Base-by-base conservation (phyloP, 2,329 filamentous ascomycete genomes). In the Claviceps pusilla region DNA sequence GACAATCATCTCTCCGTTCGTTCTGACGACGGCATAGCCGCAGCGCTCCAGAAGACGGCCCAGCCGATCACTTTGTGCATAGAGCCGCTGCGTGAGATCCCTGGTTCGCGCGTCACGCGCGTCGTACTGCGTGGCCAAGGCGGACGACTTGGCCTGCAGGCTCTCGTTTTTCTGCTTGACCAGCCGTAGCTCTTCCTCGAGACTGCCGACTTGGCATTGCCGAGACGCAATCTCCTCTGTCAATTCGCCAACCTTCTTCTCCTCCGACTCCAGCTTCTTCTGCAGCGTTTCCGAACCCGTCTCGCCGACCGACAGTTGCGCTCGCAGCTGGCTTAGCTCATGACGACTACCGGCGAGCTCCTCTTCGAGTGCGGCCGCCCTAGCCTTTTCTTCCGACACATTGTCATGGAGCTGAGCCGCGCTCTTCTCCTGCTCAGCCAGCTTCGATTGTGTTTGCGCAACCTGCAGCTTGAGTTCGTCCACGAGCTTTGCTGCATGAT, bases 21-120 rank as follows among this genome's bases (percentile, higher is more conserved):
- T 82, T 39, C 88, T 82, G 2, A 82, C 81, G 16, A 97, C 78
- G 0, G 85, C 82, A 64, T 93, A 95, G 12, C 91, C 91, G 4
- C 97, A 76, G 35, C 89, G 81, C 64, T 97, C 90, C 0, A 98
- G 75, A 50, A 98, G 80, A 52, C 85, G 82, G 56, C 80, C 79
- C n/a, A 96, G 75, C 29, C 88, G 84, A 60, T 94, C 87, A 58
- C 93, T 90, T 57, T 95, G 87, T 1, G 82, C 77, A 65, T 88
- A 94, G 4, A 96, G 75, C 54, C 84, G 82, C 62, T 89, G 86
- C 1, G 89, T 94, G 12, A 97, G 73, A 58, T 96, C 88, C 65
- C 87, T 89, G 5, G 88, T 84, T 58, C 83, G 84, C 52, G 76
- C 73, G 45, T 85, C 84, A 48, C 89, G 86, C 48, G 80, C 76